Base-by-base conservation (phyloP, 2,329 filamentous ascomycete genomes). In the Fusarium papillatum region DNA sequence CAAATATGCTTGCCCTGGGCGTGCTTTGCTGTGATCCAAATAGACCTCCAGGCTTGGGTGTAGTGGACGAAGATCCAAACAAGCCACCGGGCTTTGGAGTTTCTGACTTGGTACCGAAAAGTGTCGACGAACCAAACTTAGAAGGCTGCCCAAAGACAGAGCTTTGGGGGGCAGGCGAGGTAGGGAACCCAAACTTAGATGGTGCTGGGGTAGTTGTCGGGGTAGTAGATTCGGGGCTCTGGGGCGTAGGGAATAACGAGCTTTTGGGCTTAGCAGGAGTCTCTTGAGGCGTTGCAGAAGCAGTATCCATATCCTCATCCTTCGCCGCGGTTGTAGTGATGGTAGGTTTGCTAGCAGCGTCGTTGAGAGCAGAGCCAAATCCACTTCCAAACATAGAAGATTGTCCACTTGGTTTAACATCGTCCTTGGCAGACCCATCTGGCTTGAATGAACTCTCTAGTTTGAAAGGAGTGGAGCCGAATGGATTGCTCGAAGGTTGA, bases 371-470 rank as follows among this genome's bases (percentile, higher is more conserved):
- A 69, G 89, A 88, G 9, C 88, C 87, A 81, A 95, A 94, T 13
- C 85, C 88, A 64, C 85, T 86, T n/a, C 90, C 90, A 79, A 95
- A 94, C 75, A 93, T 76, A 3, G 85, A 87, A 7, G 87, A 86
- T 16, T 78, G 39, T n/a, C 82, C 82, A 26, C 82, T 81, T 19
- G 88, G 84, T 72, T 89, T 90, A 11, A 89, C 86, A 41, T 93
- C 90, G 29, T 93, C 89, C 69, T 91, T 91, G 1, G 90, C 87
- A 55, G 88, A 87, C 8, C 90, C 88, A 75, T 94, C 93, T 11
- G 88, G 87, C 78, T 92, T 91, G 84, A 95, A 95, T 2, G 90
- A 92, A 36, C 91, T 92, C 46, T 89, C 89, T 19, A 95, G 86
- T 76, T 93, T 93, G 84, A 95, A 95, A 1, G 90, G 88, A 19